Base-by-base conservation (phyloP, 768 basidiomycete genomes). In the Tylopilus rubrobrunneus region DNA sequence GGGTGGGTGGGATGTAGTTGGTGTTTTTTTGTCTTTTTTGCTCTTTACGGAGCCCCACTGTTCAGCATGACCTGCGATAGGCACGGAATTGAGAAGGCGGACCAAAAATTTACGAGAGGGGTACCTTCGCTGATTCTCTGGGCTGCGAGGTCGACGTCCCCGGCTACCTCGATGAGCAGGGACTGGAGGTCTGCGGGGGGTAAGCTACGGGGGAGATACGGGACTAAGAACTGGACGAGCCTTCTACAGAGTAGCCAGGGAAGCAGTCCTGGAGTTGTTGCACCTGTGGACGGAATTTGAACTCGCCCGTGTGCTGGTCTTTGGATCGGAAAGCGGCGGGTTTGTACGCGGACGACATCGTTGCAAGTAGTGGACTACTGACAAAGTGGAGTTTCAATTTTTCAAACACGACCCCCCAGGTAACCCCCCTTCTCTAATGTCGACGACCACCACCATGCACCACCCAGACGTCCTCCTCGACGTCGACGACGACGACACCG, bases 1-100 rank as follows among this genome's bases (percentile, higher is more conserved):
- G 42, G 64, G 57, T 39, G 73, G 48, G 40, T 79, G 76, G 37
- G 72, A 48, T 29, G 76, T 41, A 19, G 75, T 47, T 12, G 78
- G 62, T 0, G 58, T 42, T 72, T 89, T 92, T 78, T 92, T 91
- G 70, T 92, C 89, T 76, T 90, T 93, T 81, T 91, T 92, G 71
- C 82, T 86, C 57, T 82, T 83, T 53, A 91, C 90, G 51, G 88
- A 82, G 48, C 81, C 89, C 90, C 90, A 93, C 64, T 86, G 87
- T 67, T 85, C 82, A 45, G 79, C 86, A 59, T 77, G 76, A 64
- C 90, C 90, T 92, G 66, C 48, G 47, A 51, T 33, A 54, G 25
- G 34, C 51, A 41, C 10, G 53, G 48, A 53, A 34, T 33, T 64
- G 48, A 68, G 56, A 36, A 34, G 21, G 5, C 19, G 42, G 29